Evolutionary conservation across 139 green algal genomes (phyloP).

Genomic region (Deuterostichococcus epilithicus): DNA sequence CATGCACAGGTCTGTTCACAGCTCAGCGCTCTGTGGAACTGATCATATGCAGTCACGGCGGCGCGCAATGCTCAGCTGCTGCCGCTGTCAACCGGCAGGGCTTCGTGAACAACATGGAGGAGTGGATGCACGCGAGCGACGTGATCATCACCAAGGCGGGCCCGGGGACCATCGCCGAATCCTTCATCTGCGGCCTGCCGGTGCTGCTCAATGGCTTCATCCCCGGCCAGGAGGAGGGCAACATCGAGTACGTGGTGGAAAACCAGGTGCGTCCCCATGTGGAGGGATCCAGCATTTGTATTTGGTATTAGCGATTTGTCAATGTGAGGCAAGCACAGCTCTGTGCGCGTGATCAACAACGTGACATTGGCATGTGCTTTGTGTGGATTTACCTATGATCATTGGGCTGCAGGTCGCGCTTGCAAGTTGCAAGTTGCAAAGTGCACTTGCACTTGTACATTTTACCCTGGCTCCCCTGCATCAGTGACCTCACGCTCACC

Average conservation of each 20-base stretch:
- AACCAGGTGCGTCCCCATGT: constrained; percentile 31
- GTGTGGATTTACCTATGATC: background rate
- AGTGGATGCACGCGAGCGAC: constrained; percentile 88
- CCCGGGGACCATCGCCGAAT: constrained; percentile 95
- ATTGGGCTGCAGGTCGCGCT: background rate
- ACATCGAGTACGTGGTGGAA: constrained; percentile 93
- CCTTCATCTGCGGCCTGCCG: constrained; percentile 90
- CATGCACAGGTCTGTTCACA: too few relatives aligned
- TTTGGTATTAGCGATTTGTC: background rate
- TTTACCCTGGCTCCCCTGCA: constrained; percentile 32
- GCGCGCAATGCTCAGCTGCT: constrained; percentile 13
- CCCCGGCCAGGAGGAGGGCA: constrained; percentile 94
- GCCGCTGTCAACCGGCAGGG: constrained; percentile 57
- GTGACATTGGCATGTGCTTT: background rate
- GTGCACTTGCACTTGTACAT: constrained; percentile 21
- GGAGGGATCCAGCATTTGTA: background rate
- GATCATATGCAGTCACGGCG: too few relatives aligned
- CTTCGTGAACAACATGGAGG: constrained; percentile 93
- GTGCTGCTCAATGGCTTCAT: constrained; percentile 96
- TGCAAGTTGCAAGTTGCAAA: background rate
- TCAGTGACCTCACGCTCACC: too few relatives aligned
- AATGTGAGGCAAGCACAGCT: background rate
- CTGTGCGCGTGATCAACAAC: background rate
- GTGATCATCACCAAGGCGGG: constrained; percentile 78
- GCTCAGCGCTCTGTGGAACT: too few relatives aligned